phyloP scores from a whole-genome alignment of 441 rosid species.

The Francoa sonchifolia region DNA sequence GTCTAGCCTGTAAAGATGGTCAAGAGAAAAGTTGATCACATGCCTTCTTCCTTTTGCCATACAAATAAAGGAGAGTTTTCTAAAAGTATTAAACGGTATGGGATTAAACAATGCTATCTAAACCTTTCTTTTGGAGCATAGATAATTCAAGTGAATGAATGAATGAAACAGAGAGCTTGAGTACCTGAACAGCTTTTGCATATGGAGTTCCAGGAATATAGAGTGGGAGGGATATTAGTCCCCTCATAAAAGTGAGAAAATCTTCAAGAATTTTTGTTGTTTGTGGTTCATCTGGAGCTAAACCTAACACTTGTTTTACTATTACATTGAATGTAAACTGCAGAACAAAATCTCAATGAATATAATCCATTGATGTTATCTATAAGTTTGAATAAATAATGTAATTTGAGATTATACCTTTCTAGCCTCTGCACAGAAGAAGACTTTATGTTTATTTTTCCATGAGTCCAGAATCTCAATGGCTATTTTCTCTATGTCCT shows the following conservation, averaged over 20 bases:
- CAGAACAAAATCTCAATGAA: background rate
- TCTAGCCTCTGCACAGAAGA: slow-evolving; percentile 40
- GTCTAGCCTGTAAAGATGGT: slow-evolving; percentile 46
- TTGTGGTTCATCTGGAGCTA: slow-evolving; percentile 31
- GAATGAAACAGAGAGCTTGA: too few relatives aligned
- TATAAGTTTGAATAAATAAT: background rate
- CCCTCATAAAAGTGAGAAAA: slow-evolving; percentile 41
- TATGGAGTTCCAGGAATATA: slow-evolving; percentile 49
- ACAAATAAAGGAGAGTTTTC: background rate
- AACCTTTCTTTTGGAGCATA: background rate
- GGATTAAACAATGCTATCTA: slow-evolving; percentile 3
- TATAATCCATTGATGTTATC: background rate
- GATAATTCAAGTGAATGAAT: too few relatives aligned
- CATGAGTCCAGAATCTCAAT: slow-evolving; percentile 26
- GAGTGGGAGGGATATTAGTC: slow-evolving; percentile 37
- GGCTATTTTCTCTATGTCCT: slow-evolving; percentile 28
- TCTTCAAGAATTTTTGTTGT: slow-evolving; percentile 33
- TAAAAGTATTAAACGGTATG: background rate
- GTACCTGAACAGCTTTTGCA: slow-evolving; percentile 46
- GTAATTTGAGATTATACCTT: slow-evolving; percentile 21
- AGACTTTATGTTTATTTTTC: slow-evolving; percentile 27
- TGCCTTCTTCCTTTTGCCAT: slow-evolving; percentile 19
- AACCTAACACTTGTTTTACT: slow-evolving; percentile 44
- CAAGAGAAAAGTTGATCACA: slow-evolving; percentile 23
- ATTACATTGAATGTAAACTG: slow-evolving; percentile 60